Percentiles rank a stretch among this genome's conserved stretches.
These are phyloP conservation scores for Zizania latifolia DNA, from an alignment of 176 grass and related monocot species.

Conservation along the genomic window DNA sequence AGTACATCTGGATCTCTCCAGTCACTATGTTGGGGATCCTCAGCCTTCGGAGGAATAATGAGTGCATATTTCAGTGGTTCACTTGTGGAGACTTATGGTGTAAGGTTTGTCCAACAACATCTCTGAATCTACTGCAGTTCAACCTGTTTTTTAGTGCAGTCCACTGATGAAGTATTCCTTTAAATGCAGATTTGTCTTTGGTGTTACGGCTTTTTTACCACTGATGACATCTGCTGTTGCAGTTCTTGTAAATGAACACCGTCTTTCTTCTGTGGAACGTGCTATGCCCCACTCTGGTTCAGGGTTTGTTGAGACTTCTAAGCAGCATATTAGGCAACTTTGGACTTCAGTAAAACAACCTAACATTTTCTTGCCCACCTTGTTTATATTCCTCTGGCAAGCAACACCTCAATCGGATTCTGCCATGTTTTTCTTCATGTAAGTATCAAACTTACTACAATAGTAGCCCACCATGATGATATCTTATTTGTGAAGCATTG, in stretches of 20 bases:
- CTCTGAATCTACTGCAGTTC: neutral
- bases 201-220: constrained; percentile 94
- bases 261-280: constrained; percentile 33
- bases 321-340: constrained; percentile 72
- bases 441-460: constrained; percentile 30
- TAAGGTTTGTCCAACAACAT: constrained; percentile 62
- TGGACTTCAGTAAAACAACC: constrained; percentile 92
- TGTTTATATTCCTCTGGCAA: constrained; percentile 99
- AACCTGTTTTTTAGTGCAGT: constrained; percentile 22
- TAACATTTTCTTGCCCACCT: constrained; percentile 82
- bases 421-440: constrained; percentile 98
- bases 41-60: constrained; percentile 93
- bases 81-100: constrained; percentile 82
- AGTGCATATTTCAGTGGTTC: constrained; percentile 98
- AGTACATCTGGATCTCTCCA: constrained; percentile 98
- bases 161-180: constrained; percentile 33
- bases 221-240: constrained; percentile 97
- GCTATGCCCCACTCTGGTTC: constrained; percentile 45
- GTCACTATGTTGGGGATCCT: constrained; percentile 97
- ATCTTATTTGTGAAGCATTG: neutral
- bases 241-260: constrained; percentile 90
- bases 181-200: constrained; percentile 93
- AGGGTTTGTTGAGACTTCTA: constrained; percentile 79
- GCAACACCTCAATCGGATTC: constrained; percentile 94
- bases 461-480: neutral